These are phyloP conservation scores for Raphanus raphanistrum DNA, from an alignment of 345 rosid genomes.

Conservation along the genomic window DNA sequence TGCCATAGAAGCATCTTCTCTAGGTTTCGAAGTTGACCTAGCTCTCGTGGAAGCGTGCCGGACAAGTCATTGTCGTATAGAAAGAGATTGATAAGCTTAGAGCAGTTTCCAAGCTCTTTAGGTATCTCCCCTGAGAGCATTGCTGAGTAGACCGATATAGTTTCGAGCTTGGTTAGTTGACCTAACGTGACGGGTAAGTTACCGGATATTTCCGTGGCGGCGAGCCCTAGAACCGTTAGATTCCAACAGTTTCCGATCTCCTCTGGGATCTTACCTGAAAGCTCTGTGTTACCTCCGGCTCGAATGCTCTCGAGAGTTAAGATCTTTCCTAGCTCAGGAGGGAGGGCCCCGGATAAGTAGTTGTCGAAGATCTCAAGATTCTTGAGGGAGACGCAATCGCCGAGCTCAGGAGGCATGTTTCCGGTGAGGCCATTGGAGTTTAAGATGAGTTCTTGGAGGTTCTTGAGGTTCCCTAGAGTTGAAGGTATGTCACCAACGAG, in stretches of 20 bases:
- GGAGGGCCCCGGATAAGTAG: slow-evolving; percentile 58
- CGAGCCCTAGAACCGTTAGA: slow-evolving; percentile 65
- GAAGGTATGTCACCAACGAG: slow-evolving; percentile 74
- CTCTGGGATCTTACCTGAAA: slow-evolving; percentile 67
- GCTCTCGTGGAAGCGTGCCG: slow-evolving; percentile 60
- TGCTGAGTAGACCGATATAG: slow-evolving; percentile 60
- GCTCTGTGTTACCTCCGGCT: slow-evolving; percentile 78
- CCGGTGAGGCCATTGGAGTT: slow-evolving; percentile 72
- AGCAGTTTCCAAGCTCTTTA: slow-evolving; percentile 67
- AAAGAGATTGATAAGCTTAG: slow-evolving; percentile 58
- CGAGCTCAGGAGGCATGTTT: slow-evolving; percentile 64
- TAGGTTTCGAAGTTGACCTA: slow-evolving; percentile 58
- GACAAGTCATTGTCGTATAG: slow-evolving; percentile 74
- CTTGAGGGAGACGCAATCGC: slow-evolving; percentile 56
- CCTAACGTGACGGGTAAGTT: slow-evolving; percentile 70
- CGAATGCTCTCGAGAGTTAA: slow-evolving; percentile 54
- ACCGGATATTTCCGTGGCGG: slow-evolving; percentile 72
- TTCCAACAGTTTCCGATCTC: slow-evolving; percentile 68
- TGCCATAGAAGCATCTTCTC: slow-evolving; percentile 73
- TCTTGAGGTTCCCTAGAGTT: slow-evolving; percentile 60
- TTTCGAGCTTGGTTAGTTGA: slow-evolving; percentile 60
- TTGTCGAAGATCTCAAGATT: slow-evolving; percentile 67
- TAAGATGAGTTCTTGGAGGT: slow-evolving; percentile 63
- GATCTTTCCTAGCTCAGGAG: slow-evolving; percentile 60
- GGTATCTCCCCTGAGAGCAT: slow-evolving; percentile 79